Evolutionary conservation across 331 rosid genomes (phyloP), one percentile per base, ranked within the genome.

Genomic region (Quercus tomentella): DNA sequence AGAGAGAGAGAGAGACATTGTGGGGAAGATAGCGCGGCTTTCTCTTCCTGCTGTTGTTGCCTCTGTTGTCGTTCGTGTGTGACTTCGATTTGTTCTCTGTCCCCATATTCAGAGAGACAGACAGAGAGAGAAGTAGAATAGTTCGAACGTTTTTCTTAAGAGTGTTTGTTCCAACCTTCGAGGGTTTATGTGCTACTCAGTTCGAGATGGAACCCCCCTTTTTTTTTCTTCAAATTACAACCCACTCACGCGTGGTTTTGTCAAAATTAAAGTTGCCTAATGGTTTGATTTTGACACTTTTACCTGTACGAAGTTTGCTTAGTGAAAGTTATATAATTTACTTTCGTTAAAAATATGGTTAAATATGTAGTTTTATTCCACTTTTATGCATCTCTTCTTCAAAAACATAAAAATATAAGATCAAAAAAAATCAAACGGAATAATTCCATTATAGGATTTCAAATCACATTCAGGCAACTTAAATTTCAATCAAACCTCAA

Each of bases 1-100:
- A 77, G 51, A 17, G 70, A 74, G 30, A n/a, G 28, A 30, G 54
- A 80, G 79, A 54, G 73, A 91, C 97, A 76, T 95, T 95, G 72
- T 93, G 88, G 55, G 97, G 99, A 41, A 87, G 98, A 83, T 89
- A 95, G 67, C 97, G 97, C 49, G 78, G 89, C 81, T 82, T 91
- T 79, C 98, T 79, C 88, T 90, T 95, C 92, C 78, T 89, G 78
- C 86, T 79, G 75, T 79, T 85, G 79, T 81, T 35, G 68, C 83
- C 75, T 31, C 54, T 52, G 66, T 77, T 21, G 57, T 78, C 72
- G 30, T 68, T 67, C 66, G 60, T 26, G 76, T 18, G 76, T 61
- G 81, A 22, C 73, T 67, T 83, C 30, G 89, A 58, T 75, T 84
- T 88, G 76, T 78, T 86, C 37, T 89, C 88, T 56, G 90, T 74